Percentiles rank a stretch among this genome's conserved stretches.
These are phyloP conservation scores for Odonthalia washingtoniensis DNA, from an alignment of 31 red algal genomes.

Conservation along the genomic window DNA sequence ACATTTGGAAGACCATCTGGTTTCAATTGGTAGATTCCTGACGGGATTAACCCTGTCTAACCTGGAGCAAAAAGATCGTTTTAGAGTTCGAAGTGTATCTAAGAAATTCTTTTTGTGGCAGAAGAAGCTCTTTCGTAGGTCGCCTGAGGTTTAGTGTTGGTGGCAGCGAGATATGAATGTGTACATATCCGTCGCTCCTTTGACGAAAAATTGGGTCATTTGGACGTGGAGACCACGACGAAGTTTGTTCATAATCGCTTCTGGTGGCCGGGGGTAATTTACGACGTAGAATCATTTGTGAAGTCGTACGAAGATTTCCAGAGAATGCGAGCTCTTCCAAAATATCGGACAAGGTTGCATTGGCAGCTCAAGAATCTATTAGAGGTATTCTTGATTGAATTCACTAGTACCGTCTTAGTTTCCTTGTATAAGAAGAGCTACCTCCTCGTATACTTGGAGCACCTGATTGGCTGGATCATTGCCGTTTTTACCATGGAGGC, in stretches of 20 bases:
- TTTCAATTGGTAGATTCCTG: no score
- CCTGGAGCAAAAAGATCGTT: not conserved
- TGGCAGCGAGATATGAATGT: not conserved
- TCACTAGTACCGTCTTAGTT: not conserved
- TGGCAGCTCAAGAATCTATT: not conserved
- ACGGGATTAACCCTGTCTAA: no score
- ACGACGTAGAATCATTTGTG: not conserved
- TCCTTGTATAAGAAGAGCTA: not conserved
- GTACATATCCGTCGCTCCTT: not conserved
- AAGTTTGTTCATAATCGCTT: not conserved
- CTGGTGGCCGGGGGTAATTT: constrained; percentile 1
- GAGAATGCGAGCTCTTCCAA: not conserved
- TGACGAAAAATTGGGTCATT: not conserved
- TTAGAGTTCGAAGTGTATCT: no score
- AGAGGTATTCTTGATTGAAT: not conserved
- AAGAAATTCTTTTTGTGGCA: not conserved
- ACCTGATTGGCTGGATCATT: not conserved
- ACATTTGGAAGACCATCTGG: no score
- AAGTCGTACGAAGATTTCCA: not conserved
- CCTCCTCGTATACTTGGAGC: not conserved
- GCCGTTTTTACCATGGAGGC: not conserved
- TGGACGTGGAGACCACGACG: not conserved
- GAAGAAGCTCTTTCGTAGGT: not conserved
- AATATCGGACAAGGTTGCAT: not conserved
- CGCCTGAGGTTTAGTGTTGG: not conserved